A percentile compares a stretch with the other conserved stretches of the same genome.
Conservation (phyloP, 2,329 filamentous ascomycete genomes). For the Stromatinia cepivora region DNA sequence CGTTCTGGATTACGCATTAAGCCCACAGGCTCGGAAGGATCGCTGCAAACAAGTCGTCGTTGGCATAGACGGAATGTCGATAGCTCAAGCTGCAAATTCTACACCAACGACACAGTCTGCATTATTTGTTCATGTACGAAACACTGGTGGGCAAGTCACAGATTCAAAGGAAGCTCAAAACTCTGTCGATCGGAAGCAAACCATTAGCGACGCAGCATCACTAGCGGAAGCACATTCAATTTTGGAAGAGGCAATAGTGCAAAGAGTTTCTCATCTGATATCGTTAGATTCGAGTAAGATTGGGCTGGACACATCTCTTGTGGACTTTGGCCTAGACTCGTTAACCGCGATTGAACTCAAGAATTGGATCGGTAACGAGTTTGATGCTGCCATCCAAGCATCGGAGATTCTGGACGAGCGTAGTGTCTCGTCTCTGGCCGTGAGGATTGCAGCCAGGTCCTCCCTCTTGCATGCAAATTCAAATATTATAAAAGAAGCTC, state of each 20-base stretch:
- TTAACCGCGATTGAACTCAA: conserved; percentile 24
- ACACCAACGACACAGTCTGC: not conserved
- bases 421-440: not conserved
- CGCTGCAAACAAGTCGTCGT: not conserved
- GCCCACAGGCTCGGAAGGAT: not conserved
- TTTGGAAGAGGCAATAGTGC: not conserved
- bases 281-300: conserved; percentile 1
- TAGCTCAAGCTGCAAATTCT: not conserved
- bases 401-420: conserved; percentile 7
- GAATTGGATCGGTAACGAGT: conserved; percentile 42
- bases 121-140: not conserved
- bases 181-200: not conserved
- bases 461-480: not conserved
- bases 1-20: not conserved
- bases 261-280: not conserved
- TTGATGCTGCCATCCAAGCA: conserved; percentile 29
- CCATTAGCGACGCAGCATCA: not conserved
- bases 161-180: not conserved
- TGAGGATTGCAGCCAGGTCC: not conserved
- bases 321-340: conserved; percentile 39
- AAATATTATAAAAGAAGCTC: not conserved
- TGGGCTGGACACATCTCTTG: conserved; percentile 40
- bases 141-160: not conserved
- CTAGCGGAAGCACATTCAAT: not conserved
- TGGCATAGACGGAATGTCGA: not conserved